Conservation (phyloP, 139 green algal species). For the Picochlorum sp. region DNA sequence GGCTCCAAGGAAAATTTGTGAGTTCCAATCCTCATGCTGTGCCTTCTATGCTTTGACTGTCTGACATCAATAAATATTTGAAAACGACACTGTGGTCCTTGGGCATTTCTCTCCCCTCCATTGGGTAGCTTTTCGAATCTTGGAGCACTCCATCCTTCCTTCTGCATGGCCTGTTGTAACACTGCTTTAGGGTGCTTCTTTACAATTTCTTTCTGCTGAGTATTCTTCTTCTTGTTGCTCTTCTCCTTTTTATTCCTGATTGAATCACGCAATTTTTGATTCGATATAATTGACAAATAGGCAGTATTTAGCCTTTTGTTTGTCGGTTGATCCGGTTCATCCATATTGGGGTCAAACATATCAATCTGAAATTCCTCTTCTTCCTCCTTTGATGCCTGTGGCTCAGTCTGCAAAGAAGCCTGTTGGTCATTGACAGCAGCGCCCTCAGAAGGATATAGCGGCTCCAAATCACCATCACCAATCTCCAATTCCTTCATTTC, state of each 20-base stretch:
- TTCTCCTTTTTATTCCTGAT: conserved; percentile 19
- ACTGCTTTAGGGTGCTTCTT: conserved; percentile 60
- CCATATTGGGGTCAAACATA: conserved; percentile 35
- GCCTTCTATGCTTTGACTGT: neutral
- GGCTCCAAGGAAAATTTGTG: conserved; percentile 30
- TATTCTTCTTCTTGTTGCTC: conserved; percentile 7
- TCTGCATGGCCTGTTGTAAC: conserved; percentile 78
- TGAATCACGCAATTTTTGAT: neutral
- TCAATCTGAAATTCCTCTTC: conserved; percentile 21
- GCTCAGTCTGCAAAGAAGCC: neutral
- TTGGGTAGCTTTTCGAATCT: conserved; percentile 52
- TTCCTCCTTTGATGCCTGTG: neutral
- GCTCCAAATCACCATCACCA: conserved; percentile 16
- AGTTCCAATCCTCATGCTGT: neutral
- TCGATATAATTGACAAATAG: conserved; percentile 11
- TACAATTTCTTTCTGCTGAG: neutral
- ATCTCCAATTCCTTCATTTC: conserved; percentile 44
- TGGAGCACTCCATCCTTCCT: conserved; percentile 45
- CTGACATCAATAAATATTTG: conserved; percentile 22
- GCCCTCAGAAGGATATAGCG: neutral
- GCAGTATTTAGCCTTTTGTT: conserved; percentile 4
- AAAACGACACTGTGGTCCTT: conserved; percentile 30
- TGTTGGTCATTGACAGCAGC: neutral
- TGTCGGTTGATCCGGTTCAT: conserved; percentile 4
- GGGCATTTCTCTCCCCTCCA: conserved; percentile 29